Percentiles rank a stretch among this genome's conserved stretches.
Conservation (phyloP, 2,329 filamentous ascomycete species). For the Tolypocladium ophioglossoides region DNA sequence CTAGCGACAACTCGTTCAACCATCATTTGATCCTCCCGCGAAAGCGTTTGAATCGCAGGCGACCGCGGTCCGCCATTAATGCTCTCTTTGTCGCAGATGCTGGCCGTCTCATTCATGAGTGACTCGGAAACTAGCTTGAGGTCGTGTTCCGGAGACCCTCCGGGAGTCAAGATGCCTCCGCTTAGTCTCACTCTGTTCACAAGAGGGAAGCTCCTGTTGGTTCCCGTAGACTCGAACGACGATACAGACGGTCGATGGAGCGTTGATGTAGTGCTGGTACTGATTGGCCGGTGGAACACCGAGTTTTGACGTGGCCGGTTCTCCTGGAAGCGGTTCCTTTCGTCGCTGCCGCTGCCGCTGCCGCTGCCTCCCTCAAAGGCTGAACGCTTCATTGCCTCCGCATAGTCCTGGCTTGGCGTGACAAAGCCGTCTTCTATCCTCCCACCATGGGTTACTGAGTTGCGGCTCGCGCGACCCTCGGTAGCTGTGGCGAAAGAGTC, state of each 20-base stretch:
- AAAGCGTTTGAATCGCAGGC: slow-evolving; percentile 35
- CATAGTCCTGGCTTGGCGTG: slow-evolving; percentile 9
- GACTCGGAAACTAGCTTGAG: slow-evolving; percentile 35
- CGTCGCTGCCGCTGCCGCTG: slow-evolving; percentile 12
- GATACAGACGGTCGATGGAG: slow-evolving; percentile 45
- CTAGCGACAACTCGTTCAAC: slow-evolving; percentile 50
- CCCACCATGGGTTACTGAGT: slow-evolving; percentile 11
- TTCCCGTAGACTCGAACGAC: slow-evolving; percentile 47
- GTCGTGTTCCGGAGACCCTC: slow-evolving; percentile 38
- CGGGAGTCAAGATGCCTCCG: slow-evolving; percentile 36
- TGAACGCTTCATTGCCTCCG: slow-evolving; percentile 12
- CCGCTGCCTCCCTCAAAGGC: slow-evolving; percentile 11
- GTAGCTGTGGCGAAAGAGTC: slow-evolving; percentile 48
- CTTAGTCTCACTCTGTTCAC: slow-evolving; percentile 39
- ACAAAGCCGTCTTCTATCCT: slow-evolving; percentile 10
- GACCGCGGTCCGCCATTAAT: slow-evolving; percentile 16
- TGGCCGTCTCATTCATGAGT: slow-evolving; percentile 37
- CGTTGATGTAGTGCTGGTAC: slow-evolving; percentile 23
- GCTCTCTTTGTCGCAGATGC: slow-evolving; percentile 26
- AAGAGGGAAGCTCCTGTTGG: slow-evolving; percentile 51
- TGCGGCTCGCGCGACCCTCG: slow-evolving; percentile 34
- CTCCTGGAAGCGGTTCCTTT: slow-evolving; percentile 6
- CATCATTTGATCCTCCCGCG: slow-evolving; percentile 46
- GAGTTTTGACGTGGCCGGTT: slow-evolving; percentile 19
- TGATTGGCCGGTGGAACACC: slow-evolving; percentile 31